Base-by-base conservation (phyloP, 345 rosid species). In the Acer negundo region DNA sequence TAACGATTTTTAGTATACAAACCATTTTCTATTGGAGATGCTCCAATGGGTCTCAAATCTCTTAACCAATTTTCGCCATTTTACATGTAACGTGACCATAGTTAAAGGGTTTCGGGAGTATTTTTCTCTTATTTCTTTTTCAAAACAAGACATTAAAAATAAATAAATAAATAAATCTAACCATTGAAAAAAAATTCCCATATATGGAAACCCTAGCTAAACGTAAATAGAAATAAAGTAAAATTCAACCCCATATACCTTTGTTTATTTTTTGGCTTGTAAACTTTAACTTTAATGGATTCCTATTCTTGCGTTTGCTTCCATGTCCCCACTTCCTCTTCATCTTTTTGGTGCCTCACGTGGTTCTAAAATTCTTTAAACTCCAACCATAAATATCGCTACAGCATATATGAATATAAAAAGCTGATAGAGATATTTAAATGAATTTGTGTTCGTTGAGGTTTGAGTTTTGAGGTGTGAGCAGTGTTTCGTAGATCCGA, bases 401-500 rank as follows among this genome's bases (percentile, higher is more conserved):
- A 59, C 26, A 59, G 49, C 26, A 20, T 59, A 59, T 6, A 20
- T n/a, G 23, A 22, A 59, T 59, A 20, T 7, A 59, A n/a, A 59
- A 59, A 59, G 23, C 26, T 20, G 23, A 59, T n/a, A 16, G 23
- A 38, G 67, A 49, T 40, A 49, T 53, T 59, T 7, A 59, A n/a
- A 42, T 40, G 72, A 62, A 62, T 51, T 31, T 71, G 40, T 56
- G 28, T 35, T 35, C 38, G 0, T 35, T 35, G 38, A 35, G 38
- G 38, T 31, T 31, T 31, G 38, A 31, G 38, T 1, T 20, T 28
- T 31, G 38, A 31, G 38, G 72, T 51, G 53, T 61, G 69, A 61
- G 46, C 82, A 63, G 78, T 77, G 83, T 77, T 77, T 77, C 83
- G 75, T 77, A 82, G 84, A 85, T 85, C 75, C 85, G 62, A 75